A percentile compares a stretch with the other conserved stretches of the same genome.
Evolutionary conservation across 176 grass and related monocot genomes (phyloP).

Genomic region (Rhynchospora tenuis): DNA sequence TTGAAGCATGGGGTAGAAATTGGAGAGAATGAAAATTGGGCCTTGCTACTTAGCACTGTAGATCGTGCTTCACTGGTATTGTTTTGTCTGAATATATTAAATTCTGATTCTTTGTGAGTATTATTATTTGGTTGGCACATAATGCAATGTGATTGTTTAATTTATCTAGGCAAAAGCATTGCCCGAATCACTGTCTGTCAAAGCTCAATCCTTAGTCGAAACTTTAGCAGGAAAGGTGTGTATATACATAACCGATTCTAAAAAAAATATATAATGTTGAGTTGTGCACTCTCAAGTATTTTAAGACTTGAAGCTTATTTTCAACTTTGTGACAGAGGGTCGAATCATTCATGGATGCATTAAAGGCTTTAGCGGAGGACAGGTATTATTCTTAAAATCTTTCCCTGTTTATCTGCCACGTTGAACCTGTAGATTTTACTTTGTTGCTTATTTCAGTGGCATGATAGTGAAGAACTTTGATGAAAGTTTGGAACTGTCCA

Average conservation of each 20-base stretch:
- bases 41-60: slow-evolving; percentile 34
- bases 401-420: not conserved
- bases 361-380: slow-evolving; percentile 74
- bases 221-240: slow-evolving; percentile 71
- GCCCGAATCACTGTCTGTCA: slow-evolving; percentile 43
- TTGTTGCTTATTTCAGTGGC: slow-evolving; percentile 10
- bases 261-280: slow-evolving; percentile 18
- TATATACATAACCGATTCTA: slow-evolving; percentile 25
- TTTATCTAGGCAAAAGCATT: slow-evolving; percentile 62
- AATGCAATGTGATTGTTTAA: slow-evolving; percentile 9
- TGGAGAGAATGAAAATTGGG: slow-evolving; percentile 41
- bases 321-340: slow-evolving; percentile 45
- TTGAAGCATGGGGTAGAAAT: slow-evolving; percentile 70
- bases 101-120: not conserved
- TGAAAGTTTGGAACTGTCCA: not conserved
- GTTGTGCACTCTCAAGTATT: not conserved
- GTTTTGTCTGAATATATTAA: not conserved
- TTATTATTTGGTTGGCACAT: not conserved
- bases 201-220: slow-evolving; percentile 61
- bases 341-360: slow-evolving; percentile 64
- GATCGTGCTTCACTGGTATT: slow-evolving; percentile 68
- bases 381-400: slow-evolving; percentile 43
- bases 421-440: not conserved
- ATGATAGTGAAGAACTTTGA: not conserved
- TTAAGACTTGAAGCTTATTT: not conserved